A percentile compares a stretch with the other conserved stretches of the same genome.
Evolutionary conservation across 208 protist species (phyloP).

Genomic region (Wallacemonas sp.): DNA sequence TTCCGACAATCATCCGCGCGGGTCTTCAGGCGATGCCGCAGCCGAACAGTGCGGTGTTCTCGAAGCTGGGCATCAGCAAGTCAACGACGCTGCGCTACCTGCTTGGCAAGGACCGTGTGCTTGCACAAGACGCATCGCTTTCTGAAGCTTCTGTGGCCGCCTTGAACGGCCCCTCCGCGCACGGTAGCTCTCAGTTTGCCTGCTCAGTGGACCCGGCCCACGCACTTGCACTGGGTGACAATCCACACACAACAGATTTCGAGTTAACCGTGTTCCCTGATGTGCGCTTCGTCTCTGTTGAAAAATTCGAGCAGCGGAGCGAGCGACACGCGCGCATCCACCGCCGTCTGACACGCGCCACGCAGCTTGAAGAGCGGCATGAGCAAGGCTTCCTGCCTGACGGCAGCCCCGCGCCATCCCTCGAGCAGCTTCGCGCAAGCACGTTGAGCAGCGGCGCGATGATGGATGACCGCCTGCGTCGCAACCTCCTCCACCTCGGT

Average conservation of each 20-base stretch:
- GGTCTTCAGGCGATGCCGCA: constrained; percentile 81
- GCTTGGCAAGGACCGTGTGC: constrained; percentile 37
- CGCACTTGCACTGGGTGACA: constrained; percentile 76
- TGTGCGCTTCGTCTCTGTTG: constrained; percentile 74
- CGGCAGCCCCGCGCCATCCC: constrained; percentile 40
- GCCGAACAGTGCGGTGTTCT: constrained; percentile 89
- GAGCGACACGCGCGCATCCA: constrained; percentile 66
- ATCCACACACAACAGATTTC: constrained; percentile 80
- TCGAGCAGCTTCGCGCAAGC: constrained; percentile 23
- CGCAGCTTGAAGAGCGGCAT: constrained; percentile 12
- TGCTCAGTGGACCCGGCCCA: constrained; percentile 27
- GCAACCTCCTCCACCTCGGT: constrained; percentile 70
- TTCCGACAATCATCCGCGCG: constrained; percentile 32
- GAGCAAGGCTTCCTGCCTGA: constrained; percentile 34
- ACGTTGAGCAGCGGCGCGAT: constrained; percentile 46
- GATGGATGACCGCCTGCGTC: constrained; percentile 78
- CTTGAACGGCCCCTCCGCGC: neutral
- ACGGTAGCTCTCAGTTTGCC: constrained; percentile 16
- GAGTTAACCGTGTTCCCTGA: constrained; percentile 78
- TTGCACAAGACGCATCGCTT: constrained; percentile 16
- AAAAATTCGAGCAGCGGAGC: constrained; percentile 56
- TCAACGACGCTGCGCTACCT: constrained; percentile 82
- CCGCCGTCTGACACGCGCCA: constrained; percentile 30
- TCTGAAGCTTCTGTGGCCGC: neutral
- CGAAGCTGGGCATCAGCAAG: constrained; percentile 85